These are phyloP conservation scores for Buddleja alternifolia DNA, from an alignment of 257 asterid genomes.

Conservation along the genomic window DNA sequence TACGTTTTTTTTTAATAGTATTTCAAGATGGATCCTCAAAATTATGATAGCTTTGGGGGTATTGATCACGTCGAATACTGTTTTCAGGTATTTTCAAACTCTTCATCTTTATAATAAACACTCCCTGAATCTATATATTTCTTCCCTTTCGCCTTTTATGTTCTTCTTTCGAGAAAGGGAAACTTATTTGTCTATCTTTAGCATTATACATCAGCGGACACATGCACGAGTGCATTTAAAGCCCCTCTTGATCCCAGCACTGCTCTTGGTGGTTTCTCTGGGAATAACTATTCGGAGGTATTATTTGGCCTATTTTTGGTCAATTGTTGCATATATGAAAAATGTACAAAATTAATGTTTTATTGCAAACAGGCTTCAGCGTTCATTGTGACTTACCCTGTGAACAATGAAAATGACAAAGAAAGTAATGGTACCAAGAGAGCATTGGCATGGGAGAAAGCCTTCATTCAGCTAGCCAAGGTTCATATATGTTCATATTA, in stretches of 20 bases:
- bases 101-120: constrained; percentile 22
- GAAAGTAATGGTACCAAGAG: constrained; percentile 78
- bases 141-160: constrained; percentile 4
- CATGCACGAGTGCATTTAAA: constrained; percentile 88
- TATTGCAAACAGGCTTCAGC: constrained; percentile 85
- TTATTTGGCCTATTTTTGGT: neutral
- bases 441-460: constrained; percentile 96
- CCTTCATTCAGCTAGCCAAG: constrained; percentile 92
- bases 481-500: constrained; percentile 39
- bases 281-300: constrained; percentile 88
- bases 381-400: constrained; percentile 90
- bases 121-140: constrained; percentile 1
- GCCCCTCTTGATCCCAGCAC: constrained; percentile 99
- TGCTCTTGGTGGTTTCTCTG: constrained; percentile 93
- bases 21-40: constrained; percentile 89
- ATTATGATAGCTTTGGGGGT: constrained; percentile 77
- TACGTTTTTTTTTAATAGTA: constrained; percentile 61
- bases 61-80: constrained; percentile 83
- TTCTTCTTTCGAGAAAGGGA: constrained; percentile 12
- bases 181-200: constrained; percentile 40
- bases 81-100: constrained; percentile 66
- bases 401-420: constrained; percentile 82
- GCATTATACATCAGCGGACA: constrained; percentile 90
- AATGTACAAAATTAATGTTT: constrained; percentile 19
- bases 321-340: constrained; percentile 11